phyloP scores from a whole-genome alignment of 2,329 filamentous ascomycete genomes.

The Aspergillus melleus region DNA sequence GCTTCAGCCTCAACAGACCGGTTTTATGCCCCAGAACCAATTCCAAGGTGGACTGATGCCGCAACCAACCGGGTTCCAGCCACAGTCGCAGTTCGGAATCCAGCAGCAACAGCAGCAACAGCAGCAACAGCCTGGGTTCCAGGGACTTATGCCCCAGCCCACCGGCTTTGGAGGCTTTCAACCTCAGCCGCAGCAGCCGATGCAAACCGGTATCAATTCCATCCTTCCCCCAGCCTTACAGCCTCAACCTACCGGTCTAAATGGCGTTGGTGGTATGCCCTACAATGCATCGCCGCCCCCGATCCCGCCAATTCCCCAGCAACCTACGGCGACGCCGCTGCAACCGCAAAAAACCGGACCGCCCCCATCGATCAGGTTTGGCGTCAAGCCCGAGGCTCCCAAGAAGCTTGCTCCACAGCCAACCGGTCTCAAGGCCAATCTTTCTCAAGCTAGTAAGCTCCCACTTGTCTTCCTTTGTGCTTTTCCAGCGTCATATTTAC shows the following conservation, averaged over 20 bases:
- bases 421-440: conserved; percentile 85
- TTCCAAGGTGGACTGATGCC: conserved; percentile 45
- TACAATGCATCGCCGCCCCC: conserved; percentile 54
- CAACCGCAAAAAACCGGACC: conserved; percentile 81
- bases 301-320: conserved; percentile 58
- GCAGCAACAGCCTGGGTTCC: conserved; percentile 52
- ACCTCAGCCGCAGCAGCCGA: conserved; percentile 51
- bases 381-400: conserved; percentile 66
- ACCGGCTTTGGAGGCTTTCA: conserved; percentile 53
- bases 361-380: conserved; percentile 84
- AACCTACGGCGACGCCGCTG: conserved; percentile 63
- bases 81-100: conserved; percentile 47
- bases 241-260: conserved; percentile 51
- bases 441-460: conserved; percentile 92
- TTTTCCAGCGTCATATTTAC: background rate
- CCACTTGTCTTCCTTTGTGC: background rate
- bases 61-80: conserved; percentile 50
- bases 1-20: conserved; percentile 64
- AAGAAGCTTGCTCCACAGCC: conserved; percentile 82
- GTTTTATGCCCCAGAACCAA: conserved; percentile 51
- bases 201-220: conserved; percentile 49
- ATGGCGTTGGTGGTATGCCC: conserved; percentile 50
- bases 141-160: conserved; percentile 51
- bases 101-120: conserved; percentile 52
- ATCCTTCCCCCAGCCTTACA: conserved; percentile 56